phyloP scores from a whole-genome alignment of 495 filamentous ascomycete genomes.

The Neurospora cerealis region DNA sequence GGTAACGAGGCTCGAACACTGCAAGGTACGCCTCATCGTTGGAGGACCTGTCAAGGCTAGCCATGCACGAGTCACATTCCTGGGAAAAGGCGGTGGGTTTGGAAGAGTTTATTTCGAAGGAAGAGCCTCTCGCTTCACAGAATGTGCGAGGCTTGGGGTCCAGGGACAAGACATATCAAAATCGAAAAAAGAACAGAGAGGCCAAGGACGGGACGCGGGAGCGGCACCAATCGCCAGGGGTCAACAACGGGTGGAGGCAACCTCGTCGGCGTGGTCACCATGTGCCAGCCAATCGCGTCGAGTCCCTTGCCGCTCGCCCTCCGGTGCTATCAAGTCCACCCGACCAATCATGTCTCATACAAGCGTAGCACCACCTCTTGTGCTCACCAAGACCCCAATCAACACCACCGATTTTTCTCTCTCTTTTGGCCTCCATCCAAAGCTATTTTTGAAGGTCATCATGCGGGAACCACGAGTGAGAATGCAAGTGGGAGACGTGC shows the following conservation, averaged over 20 bases:
- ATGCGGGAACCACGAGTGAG: slow-evolving; percentile 27
- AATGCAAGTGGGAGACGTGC: slow-evolving; percentile 30
- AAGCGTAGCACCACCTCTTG: neutral
- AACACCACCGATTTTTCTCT: neutral
- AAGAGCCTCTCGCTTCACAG: neutral
- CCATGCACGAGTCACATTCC: neutral
- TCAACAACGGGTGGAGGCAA: neutral
- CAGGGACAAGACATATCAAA: neutral
- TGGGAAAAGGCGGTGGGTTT: neutral
- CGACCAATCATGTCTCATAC: slow-evolving; percentile 15
- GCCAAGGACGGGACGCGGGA: neutral
- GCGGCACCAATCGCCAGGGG: neutral
- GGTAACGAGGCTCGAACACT: neutral
- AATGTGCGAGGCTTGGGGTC: neutral
- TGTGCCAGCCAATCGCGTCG: slow-evolving; percentile 16
- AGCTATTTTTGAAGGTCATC: slow-evolving; percentile 24
- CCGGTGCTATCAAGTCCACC: neutral
- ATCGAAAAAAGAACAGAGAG: neutral
- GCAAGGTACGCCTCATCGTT: neutral
- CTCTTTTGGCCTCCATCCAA: slow-evolving; percentile 5
- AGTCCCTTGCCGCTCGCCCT: slow-evolving; percentile 18
- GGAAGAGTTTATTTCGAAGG: neutral
- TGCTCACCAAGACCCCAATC: neutral
- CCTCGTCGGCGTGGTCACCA: neutral
- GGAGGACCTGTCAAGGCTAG: neutral